Evolutionary conservation across 1,139 yeast genomes (phyloP).

Genomic region (Taiozyma sp.): DNA sequence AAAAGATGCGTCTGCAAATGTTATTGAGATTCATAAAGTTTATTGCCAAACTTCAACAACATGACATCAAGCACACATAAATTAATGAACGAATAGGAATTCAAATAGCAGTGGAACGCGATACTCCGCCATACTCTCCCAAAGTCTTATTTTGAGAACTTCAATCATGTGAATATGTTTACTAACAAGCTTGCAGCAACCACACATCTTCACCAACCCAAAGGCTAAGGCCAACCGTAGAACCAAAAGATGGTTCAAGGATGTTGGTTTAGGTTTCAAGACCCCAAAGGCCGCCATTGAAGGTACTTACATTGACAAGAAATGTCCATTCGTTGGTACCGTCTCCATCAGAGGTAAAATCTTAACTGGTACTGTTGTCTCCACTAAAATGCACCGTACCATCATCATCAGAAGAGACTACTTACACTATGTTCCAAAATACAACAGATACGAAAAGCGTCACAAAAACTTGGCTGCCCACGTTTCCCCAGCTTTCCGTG

Average conservation of each 20-base stretch:
- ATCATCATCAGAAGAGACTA: conserved; percentile 99
- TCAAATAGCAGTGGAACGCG: too few species aligned
- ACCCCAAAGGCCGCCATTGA: conserved; percentile 99
- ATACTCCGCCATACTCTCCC: background rate
- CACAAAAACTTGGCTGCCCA: conserved; percentile 99
- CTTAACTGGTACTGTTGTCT: conserved; percentile 97
- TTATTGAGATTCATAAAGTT: background rate
- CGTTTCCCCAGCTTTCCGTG: conserved; percentile 99
- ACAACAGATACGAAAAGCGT: conserved; percentile 99
- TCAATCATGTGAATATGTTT: background rate
- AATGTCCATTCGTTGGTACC: conserved; percentile 98
- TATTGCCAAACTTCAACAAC: too few species aligned
- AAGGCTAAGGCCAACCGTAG: conserved; percentile 98
- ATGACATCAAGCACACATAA: too few species aligned
- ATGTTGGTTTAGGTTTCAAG: conserved; percentile 99
- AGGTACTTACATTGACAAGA: conserved; percentile 99
- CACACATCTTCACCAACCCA: conserved; percentile 99
- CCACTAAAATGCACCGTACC: conserved; percentile 99
- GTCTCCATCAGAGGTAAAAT: conserved; percentile 99
- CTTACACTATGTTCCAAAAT: conserved; percentile 99
- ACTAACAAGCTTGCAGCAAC: conserved; percentile 60
- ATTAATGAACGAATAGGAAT: too few species aligned
- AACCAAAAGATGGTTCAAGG: conserved; percentile 99
- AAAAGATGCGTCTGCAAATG: background rate
- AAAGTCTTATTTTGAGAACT: background rate